A percentile compares a stretch with the other conserved stretches of the same genome.
These are phyloP conservation scores for Pseudogymnoascus sp. DNA, from an alignment of 2,329 filamentous ascomycete genomes.

Conservation along the genomic window DNA sequence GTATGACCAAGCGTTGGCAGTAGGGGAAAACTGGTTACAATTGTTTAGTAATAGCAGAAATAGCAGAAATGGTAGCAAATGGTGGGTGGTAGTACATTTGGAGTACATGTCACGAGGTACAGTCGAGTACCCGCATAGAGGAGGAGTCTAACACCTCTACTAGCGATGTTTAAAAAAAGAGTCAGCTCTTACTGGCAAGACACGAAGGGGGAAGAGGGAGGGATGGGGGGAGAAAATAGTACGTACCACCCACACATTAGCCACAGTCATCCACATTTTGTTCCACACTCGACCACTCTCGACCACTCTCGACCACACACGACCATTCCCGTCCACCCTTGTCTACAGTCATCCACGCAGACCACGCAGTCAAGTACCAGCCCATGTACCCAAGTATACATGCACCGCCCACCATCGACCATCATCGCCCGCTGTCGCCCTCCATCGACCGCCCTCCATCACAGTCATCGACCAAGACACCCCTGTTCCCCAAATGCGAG, in stretches of 20 bases:
- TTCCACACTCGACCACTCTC: too few relatives aligned
- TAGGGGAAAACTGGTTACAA: too few relatives aligned
- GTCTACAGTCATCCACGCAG: not conserved
- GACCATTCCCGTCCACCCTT: not conserved
- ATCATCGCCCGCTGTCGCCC: not conserved
- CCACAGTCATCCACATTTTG: not conserved
- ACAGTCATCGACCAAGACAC: not conserved
- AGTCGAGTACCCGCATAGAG: not conserved
- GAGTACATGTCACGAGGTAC: not conserved
- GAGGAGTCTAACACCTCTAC: too few relatives aligned
- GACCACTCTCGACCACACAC: not conserved
- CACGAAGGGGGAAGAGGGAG: too few relatives aligned
- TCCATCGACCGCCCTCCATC: not conserved
- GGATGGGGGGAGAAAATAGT: not conserved
- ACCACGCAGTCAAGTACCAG: not conserved
- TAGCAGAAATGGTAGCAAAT: not conserved
- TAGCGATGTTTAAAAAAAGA: not conserved
- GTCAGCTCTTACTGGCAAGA: not conserved
- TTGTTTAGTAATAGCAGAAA: not conserved
- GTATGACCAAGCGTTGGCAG: not conserved
- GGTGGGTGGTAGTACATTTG: not conserved
- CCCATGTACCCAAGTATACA: not conserved
- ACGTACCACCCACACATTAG: not conserved
- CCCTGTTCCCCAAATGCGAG: not conserved
- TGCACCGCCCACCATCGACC: not conserved